Evolutionary conservation across 2,329 filamentous ascomycete species (phyloP), one percentile per base, ranked within the genome.

Genomic region (Pseudocercospora vitis): DNA sequence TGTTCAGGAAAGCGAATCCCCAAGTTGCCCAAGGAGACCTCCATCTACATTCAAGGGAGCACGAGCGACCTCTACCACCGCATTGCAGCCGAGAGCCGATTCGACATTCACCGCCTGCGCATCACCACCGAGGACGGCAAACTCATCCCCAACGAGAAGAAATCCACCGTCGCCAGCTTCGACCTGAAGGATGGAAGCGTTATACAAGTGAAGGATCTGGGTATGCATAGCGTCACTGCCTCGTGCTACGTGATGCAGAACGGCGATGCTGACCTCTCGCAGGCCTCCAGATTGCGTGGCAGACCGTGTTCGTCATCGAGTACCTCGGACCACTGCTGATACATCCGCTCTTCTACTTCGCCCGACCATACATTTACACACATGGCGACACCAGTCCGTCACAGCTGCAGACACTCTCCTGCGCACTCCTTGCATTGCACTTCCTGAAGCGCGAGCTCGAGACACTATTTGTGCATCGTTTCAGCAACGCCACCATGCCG

Each of bases 401-500:
- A 76, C 81, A 68, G 70, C 75, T 77, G 2, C 94, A 99, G 74
- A 82, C 81, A 64, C 78, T 96, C 48, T 81, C 86, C 47, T 87
- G 91, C 69, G 75, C 76, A 56, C 82, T 96, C 70, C 83, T 96
- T 65, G 76, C 85, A 52, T 73, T 87, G 9, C 94, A 99, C 78
- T 99, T 96, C 73, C 62, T 89, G 70, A 99, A 99, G 81, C 91
- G 94, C 68, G 94, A 99, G 77, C 80, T 89, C 61, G 94, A 99
- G 77, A 97, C 94, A 0, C 70, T 96, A 58, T 96, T 94, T 70
- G 82, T 99, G 58, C 94, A 99, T 79, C 90, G 89, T 70, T 99
- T 99, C 79, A 92, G 90, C 52, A 84, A 87, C 58, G 89, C 88
- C 67, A 99, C 94, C 45, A 99, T 99, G 94, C 94, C 94, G 14